A percentile compares a stretch with the other conserved stretches of the same genome.
Evolutionary conservation across 2,329 filamentous ascomycete species (phyloP).

Genomic region (Colletotrichum cuscutae): DNA sequence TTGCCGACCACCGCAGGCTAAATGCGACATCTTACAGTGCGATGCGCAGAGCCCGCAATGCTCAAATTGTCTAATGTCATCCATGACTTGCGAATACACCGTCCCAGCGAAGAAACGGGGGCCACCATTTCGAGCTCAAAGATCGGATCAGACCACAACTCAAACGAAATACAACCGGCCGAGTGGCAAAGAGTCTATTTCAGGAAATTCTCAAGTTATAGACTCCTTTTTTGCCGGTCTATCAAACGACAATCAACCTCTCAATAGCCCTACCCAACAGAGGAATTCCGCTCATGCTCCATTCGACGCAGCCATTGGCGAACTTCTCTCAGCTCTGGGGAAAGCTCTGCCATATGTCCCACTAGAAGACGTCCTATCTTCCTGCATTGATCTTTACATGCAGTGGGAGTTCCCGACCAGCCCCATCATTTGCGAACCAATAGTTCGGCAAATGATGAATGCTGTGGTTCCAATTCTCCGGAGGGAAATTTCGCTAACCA

Average conservation of each 20-base stretch:
- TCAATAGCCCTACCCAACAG: not conserved
- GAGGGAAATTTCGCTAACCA: not conserved
- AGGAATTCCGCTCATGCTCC: not conserved
- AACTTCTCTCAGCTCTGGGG: conserved; percentile 3
- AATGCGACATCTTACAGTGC: not conserved
- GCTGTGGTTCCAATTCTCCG: conserved; percentile 7
- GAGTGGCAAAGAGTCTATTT: too few species aligned
- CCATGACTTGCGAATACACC: not conserved
- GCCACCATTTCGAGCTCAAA: not conserved
- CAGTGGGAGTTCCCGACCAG: conserved; percentile 18
- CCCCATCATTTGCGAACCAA: conserved; percentile 19
- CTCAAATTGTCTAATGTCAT: conserved; percentile 12
- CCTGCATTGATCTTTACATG: conserved; percentile 23
- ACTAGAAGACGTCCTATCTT: conserved; percentile 2
- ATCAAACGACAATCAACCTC: not conserved
- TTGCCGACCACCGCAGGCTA: not conserved
- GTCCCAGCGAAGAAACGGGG: conserved; percentile 20
- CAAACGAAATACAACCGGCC: too few species aligned
- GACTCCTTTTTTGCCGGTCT: not conserved
- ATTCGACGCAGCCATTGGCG: not conserved
- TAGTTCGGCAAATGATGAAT: not conserved
- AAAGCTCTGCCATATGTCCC: conserved; percentile 6
- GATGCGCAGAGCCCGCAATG: conserved; percentile 1
- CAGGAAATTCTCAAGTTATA: not conserved
- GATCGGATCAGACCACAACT: not conserved